A percentile compares a stretch with the other conserved stretches of the same genome.
phyloP scores from a whole-genome alignment of 2,329 filamentous ascomycete genomes.

The Aspergillus felis region DNA sequence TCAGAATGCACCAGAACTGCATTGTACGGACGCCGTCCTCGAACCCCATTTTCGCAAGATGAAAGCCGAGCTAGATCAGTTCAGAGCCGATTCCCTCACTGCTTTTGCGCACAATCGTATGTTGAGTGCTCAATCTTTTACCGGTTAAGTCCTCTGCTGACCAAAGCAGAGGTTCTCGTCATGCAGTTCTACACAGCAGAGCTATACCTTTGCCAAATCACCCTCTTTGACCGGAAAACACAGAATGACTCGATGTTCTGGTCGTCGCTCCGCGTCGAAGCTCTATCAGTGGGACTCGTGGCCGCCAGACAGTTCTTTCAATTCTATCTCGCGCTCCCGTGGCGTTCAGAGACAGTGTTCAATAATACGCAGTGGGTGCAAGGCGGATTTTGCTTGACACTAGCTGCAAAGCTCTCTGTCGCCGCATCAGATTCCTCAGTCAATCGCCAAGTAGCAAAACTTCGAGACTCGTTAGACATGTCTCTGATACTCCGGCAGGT shows the following conservation, averaged over 20 bases:
- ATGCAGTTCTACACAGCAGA: constrained; percentile 39
- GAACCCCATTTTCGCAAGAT: too few species aligned
- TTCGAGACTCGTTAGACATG: constrained; percentile 5
- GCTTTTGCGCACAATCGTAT: too few species aligned
- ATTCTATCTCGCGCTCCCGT: constrained; percentile 31
- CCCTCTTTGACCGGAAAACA: constrained; percentile 22
- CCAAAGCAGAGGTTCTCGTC: constrained; percentile 32
- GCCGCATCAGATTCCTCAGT: constrained; percentile 5
- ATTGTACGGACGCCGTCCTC: too few species aligned
- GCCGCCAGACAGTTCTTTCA: constrained; percentile 6
- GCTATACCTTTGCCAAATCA: constrained; percentile 39
- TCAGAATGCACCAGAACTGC: too few species aligned
- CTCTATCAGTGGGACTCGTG: constrained; percentile 9
- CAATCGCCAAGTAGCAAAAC: not conserved
- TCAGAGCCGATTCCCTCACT: too few species aligned
- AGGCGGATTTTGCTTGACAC: constrained; percentile 26
- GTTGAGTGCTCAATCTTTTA: too few species aligned
- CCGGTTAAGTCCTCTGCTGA: constrained; percentile 1
- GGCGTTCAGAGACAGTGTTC: constrained; percentile 31
- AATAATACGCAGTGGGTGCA: constrained; percentile 42
- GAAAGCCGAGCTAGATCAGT: too few species aligned
- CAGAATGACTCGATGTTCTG: not conserved
- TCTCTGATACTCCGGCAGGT: constrained; percentile 3
- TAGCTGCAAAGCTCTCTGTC: constrained; percentile 10
- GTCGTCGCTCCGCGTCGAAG: constrained; percentile 7